phyloP scores from a whole-genome alignment of 768 basidiomycete genomes.

The Amanita subjunquillea region DNA sequence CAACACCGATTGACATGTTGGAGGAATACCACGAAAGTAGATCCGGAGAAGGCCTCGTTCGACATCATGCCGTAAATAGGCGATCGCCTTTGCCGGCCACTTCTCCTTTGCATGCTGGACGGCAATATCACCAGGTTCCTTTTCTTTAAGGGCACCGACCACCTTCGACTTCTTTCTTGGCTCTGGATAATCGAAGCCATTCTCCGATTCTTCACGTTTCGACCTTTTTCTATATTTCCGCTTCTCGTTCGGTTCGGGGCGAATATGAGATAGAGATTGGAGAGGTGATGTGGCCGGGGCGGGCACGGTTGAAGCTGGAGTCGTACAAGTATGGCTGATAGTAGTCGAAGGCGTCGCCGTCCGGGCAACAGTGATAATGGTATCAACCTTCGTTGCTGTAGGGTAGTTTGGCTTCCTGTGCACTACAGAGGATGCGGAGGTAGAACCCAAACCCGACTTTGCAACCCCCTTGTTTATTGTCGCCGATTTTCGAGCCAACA shows the following conservation, averaged over 20 bases:
- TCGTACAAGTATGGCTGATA: not conserved
- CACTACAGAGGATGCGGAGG: not conserved
- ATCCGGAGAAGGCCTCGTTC: not conserved
- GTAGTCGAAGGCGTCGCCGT: not conserved
- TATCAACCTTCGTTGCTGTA: not conserved
- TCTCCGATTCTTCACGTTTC: not conserved
- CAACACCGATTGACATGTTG: not conserved
- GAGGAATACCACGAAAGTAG: not conserved
- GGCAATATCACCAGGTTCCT: not conserved
- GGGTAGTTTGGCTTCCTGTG: not conserved
- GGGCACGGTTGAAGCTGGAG: not conserved
- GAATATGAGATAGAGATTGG: not conserved
- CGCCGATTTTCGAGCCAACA: not conserved
- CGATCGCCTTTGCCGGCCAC: not conserved
- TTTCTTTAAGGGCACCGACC: not conserved
- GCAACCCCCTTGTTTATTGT: not conserved
- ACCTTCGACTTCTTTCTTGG: not conserved
- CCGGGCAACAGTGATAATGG: no score
- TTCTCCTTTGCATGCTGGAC: not conserved
- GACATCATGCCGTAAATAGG: not conserved
- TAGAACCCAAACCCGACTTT: not conserved
- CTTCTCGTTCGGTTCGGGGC: not conserved
- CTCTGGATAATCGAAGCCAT: not conserved
- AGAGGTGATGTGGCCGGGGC: not conserved
- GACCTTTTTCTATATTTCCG: slow-evolving; percentile 1